These are phyloP conservation scores for Thinopyrum elongatum DNA, from an alignment of 176 grass and related monocot species.

Conservation along the genomic window DNA sequence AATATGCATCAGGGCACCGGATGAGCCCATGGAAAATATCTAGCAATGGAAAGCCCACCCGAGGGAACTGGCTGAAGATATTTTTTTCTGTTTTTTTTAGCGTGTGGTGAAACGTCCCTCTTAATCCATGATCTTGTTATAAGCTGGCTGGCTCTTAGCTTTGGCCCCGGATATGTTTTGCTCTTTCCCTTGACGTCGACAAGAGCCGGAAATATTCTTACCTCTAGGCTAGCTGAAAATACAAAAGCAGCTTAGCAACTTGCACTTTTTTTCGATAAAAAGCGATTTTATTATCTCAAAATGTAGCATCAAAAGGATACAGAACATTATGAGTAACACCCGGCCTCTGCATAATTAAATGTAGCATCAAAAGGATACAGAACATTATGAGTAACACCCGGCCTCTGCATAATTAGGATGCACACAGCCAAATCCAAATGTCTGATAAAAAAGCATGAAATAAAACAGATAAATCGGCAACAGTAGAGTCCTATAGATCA, in stretches of 20 bases:
- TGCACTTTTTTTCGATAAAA: no score
- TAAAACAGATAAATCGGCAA: no score
- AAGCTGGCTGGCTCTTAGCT: background rate
- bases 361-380: no score
- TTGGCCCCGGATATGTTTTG: background rate
- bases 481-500: no score
- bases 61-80: background rate
- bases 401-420: no score
- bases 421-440: no score
- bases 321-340: no score
- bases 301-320: no score
- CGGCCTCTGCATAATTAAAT: no score
- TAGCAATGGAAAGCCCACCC: background rate
- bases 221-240: background rate
- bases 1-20: slow-evolving; percentile 1
- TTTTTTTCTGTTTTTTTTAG: background rate
- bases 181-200: background rate
- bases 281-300: no score
- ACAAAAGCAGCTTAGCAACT: background rate
- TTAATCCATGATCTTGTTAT: background rate
- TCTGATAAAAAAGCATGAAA: no score
- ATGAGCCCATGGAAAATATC: background rate
- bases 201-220: background rate
- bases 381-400: no score
- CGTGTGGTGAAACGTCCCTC: slow-evolving; percentile 11